Percentiles rank a stretch among this genome's conserved stretches.
Evolutionary conservation across 257 asterid genomes (phyloP).

Genomic region (Fraxinus americana): DNA sequence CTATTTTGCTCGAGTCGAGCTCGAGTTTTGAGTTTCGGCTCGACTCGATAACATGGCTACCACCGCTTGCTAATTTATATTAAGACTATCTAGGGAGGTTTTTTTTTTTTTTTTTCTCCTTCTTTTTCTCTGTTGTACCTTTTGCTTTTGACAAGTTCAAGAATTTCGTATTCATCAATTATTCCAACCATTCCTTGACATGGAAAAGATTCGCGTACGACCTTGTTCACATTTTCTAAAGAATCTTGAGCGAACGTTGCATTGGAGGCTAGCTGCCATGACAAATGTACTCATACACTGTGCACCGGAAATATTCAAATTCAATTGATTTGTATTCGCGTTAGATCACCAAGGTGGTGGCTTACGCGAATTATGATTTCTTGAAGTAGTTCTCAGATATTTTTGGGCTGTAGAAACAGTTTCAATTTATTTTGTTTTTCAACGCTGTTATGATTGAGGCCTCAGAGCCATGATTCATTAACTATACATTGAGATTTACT

Average conservation of each 20-base stretch:
- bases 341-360: constrained; percentile 1
- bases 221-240: constrained; percentile 85
- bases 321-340: constrained; percentile 2
- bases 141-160: not conserved
- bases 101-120: not conserved
- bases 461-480: not conserved
- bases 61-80: not conserved
- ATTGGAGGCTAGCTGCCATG: constrained; percentile 20
- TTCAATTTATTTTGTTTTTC: not conserved
- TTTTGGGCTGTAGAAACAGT: not conserved
- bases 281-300: not conserved
- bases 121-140: not conserved
- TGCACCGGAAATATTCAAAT: not conserved
- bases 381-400: not conserved
- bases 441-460: not conserved
- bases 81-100: constrained; percentile 2
- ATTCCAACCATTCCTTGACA: constrained; percentile 55
- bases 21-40: no score
- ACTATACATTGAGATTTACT: not conserved
- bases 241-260: constrained; percentile 19
- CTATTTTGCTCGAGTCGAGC: no score
- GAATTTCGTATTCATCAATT: not conserved
- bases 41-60: no score
- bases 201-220: constrained; percentile 80
- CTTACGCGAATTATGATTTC: not conserved